Conservation (phyloP, 2,329 filamentous ascomycete genomes). For the Elsinoe arachidis region DNA sequence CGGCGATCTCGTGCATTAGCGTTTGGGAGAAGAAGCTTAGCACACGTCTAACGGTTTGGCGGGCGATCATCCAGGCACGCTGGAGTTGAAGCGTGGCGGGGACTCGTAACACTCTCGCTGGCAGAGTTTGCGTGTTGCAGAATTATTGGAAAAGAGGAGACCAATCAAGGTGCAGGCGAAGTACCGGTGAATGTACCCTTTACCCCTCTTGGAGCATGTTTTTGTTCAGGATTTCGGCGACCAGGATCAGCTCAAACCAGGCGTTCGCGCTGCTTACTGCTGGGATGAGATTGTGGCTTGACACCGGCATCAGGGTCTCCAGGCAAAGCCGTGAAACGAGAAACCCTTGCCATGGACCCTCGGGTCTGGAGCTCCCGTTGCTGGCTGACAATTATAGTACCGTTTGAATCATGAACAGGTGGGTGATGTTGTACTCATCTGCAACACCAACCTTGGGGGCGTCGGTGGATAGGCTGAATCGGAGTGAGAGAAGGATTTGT, state of each 20-base stretch:
- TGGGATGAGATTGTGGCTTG: not conserved
- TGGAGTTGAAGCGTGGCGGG: not conserved
- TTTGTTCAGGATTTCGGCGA: not conserved
- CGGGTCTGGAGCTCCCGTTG: slow-evolving; percentile 1
- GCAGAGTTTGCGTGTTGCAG: not conserved
- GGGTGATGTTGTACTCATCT: not conserved
- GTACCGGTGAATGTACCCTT: not conserved
- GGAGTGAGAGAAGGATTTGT: not conserved
- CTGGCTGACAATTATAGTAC: not conserved
- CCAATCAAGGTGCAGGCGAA: not conserved
- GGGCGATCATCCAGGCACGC: slow-evolving; percentile 6
- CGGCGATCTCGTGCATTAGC: not conserved
- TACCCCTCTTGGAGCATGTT: not conserved
- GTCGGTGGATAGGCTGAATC: not conserved
- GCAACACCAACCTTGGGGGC: not conserved
- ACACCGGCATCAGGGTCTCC: not conserved
- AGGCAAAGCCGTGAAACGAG: not conserved
- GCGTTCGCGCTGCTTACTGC: slow-evolving; percentile 1
- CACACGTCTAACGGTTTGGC: not conserved
- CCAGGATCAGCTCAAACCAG: slow-evolving; percentile 7
- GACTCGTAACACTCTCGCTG: not conserved
- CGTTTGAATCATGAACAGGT: not conserved
- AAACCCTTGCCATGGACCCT: not conserved
- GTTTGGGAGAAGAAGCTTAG: not conserved
- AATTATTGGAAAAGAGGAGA: not conserved